Evolutionary conservation across 805 yeast species (phyloP).

Genomic region (Maudiozyma pseudohumilis): DNA sequence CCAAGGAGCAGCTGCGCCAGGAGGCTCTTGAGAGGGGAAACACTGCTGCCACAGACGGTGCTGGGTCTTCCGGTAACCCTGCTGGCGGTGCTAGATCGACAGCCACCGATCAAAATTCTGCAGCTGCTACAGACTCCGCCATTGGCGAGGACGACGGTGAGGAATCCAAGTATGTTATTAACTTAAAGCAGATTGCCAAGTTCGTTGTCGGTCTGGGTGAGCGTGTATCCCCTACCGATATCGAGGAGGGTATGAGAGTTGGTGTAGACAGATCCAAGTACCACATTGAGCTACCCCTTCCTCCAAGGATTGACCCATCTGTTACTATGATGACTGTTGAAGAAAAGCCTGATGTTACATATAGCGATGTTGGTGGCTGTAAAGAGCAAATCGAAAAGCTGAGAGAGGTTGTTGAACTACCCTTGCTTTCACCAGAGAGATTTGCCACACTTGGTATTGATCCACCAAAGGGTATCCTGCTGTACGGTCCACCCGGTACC

Average conservation of each 20-base stretch:
- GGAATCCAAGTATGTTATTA: slow-evolving; percentile 87
- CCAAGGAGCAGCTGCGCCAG: slow-evolving; percentile 26
- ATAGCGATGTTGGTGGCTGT: slow-evolving; percentile 97
- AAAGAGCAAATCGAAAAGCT: slow-evolving; percentile 96
- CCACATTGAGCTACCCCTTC: slow-evolving; percentile 93
- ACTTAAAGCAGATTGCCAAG: slow-evolving; percentile 95
- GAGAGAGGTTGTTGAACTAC: slow-evolving; percentile 92
- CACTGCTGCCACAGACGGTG: not conserved
- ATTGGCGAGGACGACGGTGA: slow-evolving; percentile 48
- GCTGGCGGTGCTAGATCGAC: slow-evolving; percentile 12
- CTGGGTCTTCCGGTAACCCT: not conserved
- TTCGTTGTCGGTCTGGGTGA: slow-evolving; percentile 96
- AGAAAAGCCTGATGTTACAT: slow-evolving; percentile 98
- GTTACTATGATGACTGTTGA: slow-evolving; percentile 99
- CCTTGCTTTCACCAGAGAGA: slow-evolving; percentile 88
- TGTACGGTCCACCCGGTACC: slow-evolving; percentile 98
- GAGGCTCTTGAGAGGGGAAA: slow-evolving; percentile 3
- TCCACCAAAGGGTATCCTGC: slow-evolving; percentile 95
- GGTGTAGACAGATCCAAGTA: slow-evolving; percentile 97
- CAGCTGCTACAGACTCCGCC: slow-evolving; percentile 2
- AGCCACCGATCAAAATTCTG: slow-evolving; percentile 10
- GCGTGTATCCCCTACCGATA: slow-evolving; percentile 95
- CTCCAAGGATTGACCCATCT: slow-evolving; percentile 94
- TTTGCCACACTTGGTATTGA: slow-evolving; percentile 95
- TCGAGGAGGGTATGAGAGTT: slow-evolving; percentile 98